Base-by-base conservation (phyloP, 164 flowering plant genomes). In the Euptelea pleiosperma region DNA sequence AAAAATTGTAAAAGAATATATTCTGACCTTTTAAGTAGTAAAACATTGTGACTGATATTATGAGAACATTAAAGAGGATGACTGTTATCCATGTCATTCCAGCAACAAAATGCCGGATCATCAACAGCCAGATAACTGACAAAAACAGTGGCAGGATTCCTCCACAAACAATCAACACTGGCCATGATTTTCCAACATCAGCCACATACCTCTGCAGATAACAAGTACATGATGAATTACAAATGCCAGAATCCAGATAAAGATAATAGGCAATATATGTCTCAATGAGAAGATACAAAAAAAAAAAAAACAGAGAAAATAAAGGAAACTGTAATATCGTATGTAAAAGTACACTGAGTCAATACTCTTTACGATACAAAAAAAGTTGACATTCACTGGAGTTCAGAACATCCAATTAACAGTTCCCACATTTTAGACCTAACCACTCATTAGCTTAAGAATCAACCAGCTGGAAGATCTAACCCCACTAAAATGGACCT, bases 41-140 rank as follows among this genome's bases (percentile, higher is more conserved):
- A 46, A 93, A 82, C 87, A 90, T 88, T 44, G 97, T 93, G 52
- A 84, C 84, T 24, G 97, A 77, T 66, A 88, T 66, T 42, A 90
- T 72, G 45, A 93, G 97, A 59, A 81, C 47, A 66, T 90, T 81
- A 64, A 93, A 93, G 52, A 93, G 64, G 39, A 74, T 53, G 49
- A 90, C 95, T 34, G 99, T 93, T 61, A 93, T 80, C 99, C 99
- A 93, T 37, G 96, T 89, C 99, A 93, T 93, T 64, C 81, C 99
- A 63, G 85, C 72, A 66, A 90, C 99, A 80, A 90, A 84, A 78
- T 88, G 85, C 16, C 95, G 79, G 57, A 90, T 88, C 91, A 93
- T 68, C 43, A 91, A 68, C 70, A 93, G 72, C 99, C 99, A 93
- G 61, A 90, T 65, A 54, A 90, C 78, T 39, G 99, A 85, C 58